These are phyloP conservation scores for Phytophthora pseudosyringae DNA, from an alignment of 352 stramenopile genomes.

Conservation along the genomic window DNA sequence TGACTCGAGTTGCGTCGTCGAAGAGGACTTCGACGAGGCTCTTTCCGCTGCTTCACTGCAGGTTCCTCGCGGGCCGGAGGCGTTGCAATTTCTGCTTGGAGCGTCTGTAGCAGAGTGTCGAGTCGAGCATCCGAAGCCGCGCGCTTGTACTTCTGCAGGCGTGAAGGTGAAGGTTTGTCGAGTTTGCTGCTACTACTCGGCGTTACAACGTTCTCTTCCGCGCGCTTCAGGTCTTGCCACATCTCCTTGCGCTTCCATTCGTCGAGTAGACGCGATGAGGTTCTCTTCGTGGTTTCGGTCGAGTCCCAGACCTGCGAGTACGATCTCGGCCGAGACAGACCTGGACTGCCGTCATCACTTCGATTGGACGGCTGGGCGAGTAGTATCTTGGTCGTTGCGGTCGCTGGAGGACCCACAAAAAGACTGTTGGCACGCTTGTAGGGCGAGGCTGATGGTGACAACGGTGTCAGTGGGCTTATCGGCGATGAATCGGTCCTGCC, in stretches of 20 bases:
- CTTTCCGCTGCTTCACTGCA: constrained; percentile 24
- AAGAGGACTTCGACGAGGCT: constrained; percentile 19
- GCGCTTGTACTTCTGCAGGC: constrained; percentile 23
- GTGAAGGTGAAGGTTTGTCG: constrained; percentile 21
- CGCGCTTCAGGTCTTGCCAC: constrained; percentile 75
- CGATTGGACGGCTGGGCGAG: constrained; percentile 19
- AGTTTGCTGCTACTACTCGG: constrained; percentile 16
- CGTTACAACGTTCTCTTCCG: constrained; percentile 56
- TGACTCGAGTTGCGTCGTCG: constrained; percentile 23
- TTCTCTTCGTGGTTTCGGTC: constrained; percentile 35
- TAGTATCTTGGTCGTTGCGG: constrained; percentile 21
- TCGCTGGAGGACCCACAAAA: constrained; percentile 25
- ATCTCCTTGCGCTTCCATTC: constrained; percentile 80
- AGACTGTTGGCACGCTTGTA: constrained; percentile 56
- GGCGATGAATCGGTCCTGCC: constrained; percentile 14
- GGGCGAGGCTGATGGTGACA: constrained; percentile 38
- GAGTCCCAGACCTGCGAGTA: constrained; percentile 57
- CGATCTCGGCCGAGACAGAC: constrained; percentile 33
- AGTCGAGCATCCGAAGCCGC: constrained; percentile 36
- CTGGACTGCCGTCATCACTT: constrained; percentile 7
- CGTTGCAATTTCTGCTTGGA: constrained; percentile 30
- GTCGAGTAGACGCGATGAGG: constrained; percentile 61
- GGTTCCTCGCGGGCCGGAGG: constrained; percentile 15
- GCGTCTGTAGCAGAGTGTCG: constrained; percentile 38
- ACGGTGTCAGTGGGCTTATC: constrained; percentile 12